Conservation (phyloP, 352 stramenopile species). For the Globisporangium mamillatum region DNA sequence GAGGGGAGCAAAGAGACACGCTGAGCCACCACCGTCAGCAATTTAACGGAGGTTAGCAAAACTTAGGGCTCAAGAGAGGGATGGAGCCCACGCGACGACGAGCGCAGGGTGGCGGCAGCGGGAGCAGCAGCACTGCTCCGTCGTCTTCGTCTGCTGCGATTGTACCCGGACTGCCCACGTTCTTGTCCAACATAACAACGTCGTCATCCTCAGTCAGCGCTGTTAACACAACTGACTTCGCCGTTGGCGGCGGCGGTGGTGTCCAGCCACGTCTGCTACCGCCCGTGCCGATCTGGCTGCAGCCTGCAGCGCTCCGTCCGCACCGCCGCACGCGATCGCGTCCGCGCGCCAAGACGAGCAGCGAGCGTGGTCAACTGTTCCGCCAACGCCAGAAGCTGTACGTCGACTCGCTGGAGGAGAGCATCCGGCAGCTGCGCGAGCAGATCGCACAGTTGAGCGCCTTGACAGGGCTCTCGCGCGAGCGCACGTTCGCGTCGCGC, state of each 20-base stretch:
- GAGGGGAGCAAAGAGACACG: too few species aligned
- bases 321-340: not conserved
- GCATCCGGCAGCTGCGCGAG: not conserved
- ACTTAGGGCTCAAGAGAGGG: too few species aligned
- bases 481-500: not conserved
- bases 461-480: not conserved
- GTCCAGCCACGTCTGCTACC: not conserved
- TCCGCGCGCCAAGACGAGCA: slow-evolving; percentile 8
- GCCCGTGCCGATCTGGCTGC: not conserved
- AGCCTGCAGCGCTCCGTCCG: not conserved
- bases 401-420: not conserved
- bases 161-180: not conserved
- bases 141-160: not conserved
- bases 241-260: not conserved
- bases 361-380: slow-evolving; percentile 5
- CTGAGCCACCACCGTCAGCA: too few species aligned
- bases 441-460: slow-evolving; percentile 4
- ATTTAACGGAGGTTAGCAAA: too few species aligned
- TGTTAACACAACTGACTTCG: not conserved
- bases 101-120: too few species aligned
- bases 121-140: not conserved
- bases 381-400: slow-evolving; percentile 6
- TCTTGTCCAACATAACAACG: not conserved
- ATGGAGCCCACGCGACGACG: not conserved
- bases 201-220: not conserved